Conservation (phyloP, 768 basidiomycete species). For the Kwoniella pini region DNA sequence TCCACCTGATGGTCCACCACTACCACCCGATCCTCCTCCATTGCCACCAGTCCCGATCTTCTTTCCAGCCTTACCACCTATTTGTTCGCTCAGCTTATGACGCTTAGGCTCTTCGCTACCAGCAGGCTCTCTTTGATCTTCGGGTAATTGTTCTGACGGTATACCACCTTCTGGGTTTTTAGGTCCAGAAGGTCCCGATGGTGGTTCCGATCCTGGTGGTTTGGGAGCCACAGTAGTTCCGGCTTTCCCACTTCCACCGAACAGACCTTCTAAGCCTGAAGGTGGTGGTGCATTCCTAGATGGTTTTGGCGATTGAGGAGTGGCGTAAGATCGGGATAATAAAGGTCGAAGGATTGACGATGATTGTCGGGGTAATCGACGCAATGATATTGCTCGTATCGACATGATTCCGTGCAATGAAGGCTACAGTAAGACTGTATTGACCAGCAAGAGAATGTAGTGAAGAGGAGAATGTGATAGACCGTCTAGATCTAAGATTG, state of each 20-base stretch:
- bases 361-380: constrained; percentile 26
- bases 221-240: constrained; percentile 43
- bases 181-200: constrained; percentile 39
- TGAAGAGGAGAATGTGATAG: neutral
- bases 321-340: constrained; percentile 38
- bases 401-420: constrained; percentile 43
- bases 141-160: constrained; percentile 17
- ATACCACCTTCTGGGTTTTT: constrained; percentile 45
- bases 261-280: constrained; percentile 43
- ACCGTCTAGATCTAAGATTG: neutral
- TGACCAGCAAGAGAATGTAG: neutral
- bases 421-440: neutral
- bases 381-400: constrained; percentile 31
- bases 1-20: constrained; percentile 38
- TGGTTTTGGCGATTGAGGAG: constrained; percentile 32
- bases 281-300: constrained; percentile 40
- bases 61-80: constrained; percentile 36
- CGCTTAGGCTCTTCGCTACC: constrained; percentile 28
- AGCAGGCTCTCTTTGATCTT: constrained; percentile 27
- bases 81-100: constrained; percentile 36
- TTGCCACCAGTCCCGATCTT: constrained; percentile 43
- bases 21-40: constrained; percentile 42
- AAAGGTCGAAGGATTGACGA: constrained; percentile 19
- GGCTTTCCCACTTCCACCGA: constrained; percentile 33
- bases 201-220: constrained; percentile 39